Conservation (phyloP, 2,329 filamentous ascomycete species). For the Xylariales sp. region DNA sequence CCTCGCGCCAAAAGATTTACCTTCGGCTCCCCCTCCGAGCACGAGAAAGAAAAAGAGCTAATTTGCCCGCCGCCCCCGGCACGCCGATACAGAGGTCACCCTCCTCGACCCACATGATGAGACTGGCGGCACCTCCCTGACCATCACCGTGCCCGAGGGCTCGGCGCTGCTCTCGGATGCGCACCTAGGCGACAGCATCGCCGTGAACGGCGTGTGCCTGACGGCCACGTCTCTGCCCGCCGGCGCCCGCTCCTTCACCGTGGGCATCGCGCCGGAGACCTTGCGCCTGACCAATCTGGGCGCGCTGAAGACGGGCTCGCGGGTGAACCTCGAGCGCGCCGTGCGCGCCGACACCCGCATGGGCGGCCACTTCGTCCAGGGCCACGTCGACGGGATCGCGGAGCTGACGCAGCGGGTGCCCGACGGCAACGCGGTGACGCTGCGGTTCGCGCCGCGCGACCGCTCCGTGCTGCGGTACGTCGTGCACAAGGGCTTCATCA, state of each 20-base stretch:
- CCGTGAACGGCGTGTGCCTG: conserved; percentile 92
- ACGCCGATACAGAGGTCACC: conserved; percentile 68
- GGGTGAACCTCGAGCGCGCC: conserved; percentile 90
- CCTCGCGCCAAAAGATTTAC: too few relatives aligned
- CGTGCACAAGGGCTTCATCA: conserved; percentile 94
- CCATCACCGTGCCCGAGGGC: conserved; percentile 64
- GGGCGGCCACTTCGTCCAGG: conserved; percentile 97
- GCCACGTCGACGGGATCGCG: conserved; percentile 90
- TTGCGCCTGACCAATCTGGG: conserved; percentile 95
- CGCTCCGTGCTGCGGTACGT: conserved; percentile 74
- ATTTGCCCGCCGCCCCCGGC: too few relatives aligned
- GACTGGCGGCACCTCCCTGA: conserved; percentile 85
- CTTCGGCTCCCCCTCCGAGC: too few relatives aligned
- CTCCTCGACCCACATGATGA: conserved; percentile 75
- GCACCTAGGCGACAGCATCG: conserved; percentile 88
- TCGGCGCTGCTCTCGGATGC: conserved; percentile 78
- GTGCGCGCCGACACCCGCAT: conserved; percentile 89
- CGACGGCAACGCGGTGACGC: conserved; percentile 87
- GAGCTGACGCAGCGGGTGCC: conserved; percentile 66
- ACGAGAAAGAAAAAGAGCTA: too few relatives aligned
- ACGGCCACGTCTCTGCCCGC: conserved; percentile 60
- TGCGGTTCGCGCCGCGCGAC: conserved; percentile 73
- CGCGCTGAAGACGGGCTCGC: conserved; percentile 56
- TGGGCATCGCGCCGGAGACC: conserved; percentile 93
- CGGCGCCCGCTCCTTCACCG: conserved; percentile 62